Evolutionary conservation across 2,329 filamentous ascomycete species (phyloP).

Genomic region (Phyllosticta ampelicida): DNA sequence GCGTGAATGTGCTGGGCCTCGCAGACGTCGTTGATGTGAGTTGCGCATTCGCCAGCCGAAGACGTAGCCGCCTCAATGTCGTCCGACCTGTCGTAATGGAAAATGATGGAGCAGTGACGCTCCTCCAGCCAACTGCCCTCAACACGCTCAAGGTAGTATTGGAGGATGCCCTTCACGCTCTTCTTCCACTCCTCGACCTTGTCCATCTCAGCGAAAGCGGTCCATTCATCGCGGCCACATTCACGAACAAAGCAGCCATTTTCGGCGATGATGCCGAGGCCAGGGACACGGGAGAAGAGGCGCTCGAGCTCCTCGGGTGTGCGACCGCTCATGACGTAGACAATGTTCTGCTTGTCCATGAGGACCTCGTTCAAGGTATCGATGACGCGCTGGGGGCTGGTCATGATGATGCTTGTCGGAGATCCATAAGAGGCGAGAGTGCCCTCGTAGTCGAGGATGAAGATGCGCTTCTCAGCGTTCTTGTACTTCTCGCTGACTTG

Average conservation of each 20-base stretch:
- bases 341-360: constrained; percentile 67
- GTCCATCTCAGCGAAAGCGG: constrained; percentile 60
- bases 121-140: constrained; percentile 83
- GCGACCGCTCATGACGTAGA: constrained; percentile 89
- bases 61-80: constrained; percentile 65
- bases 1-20: constrained; percentile 75
- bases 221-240: constrained; percentile 57
- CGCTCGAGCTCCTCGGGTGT: constrained; percentile 80
- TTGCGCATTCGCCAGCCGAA: constrained; percentile 80
- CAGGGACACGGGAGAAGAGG: constrained; percentile 72
- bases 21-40: constrained; percentile 91
- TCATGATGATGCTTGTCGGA: constrained; percentile 71
- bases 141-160: constrained; percentile 82
- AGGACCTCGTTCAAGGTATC: constrained; percentile 74
- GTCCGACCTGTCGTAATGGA: constrained; percentile 77
- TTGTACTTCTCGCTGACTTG: constrained; percentile 56
- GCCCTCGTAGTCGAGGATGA: constrained; percentile 89
- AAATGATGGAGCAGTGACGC: constrained; percentile 81
- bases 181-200: constrained; percentile 71
- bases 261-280: constrained; percentile 82
- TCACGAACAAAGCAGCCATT: constrained; percentile 86
- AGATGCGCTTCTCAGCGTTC: constrained; percentile 56
- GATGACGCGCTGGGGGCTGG: constrained; percentile 75
- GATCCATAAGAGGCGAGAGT: constrained; percentile 83
- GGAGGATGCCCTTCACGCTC: constrained; percentile 69